Base-by-base conservation (phyloP, 2,329 filamentous ascomycete species). In the Biscogniauxia marginata region DNA sequence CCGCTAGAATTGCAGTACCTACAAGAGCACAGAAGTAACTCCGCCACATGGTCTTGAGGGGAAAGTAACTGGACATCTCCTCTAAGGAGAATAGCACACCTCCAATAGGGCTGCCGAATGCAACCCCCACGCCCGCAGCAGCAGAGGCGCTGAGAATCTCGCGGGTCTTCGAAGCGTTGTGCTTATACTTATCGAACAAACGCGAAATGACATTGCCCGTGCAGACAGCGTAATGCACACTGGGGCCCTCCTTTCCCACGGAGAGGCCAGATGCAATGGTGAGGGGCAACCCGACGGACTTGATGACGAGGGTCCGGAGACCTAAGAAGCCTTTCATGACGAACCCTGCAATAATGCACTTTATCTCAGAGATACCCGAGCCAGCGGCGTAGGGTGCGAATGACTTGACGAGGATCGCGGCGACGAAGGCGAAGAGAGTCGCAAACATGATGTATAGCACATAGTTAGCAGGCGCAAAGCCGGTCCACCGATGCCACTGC, bases 321-420 rank as follows among this genome's bases (percentile, higher is more conserved):
- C 93, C 92, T 16, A 99, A 81, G 69, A 99, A 99, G 0, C 93
- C 95, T 74, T 98, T 97, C 95, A 99, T 99, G 50, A 98, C 91
- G 71, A 99, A 99, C 3, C 95, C 95, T 4, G 93, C 95, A 69
- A 99, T 96, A 70, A 99, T 98, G 74, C 92, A 96, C 75, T 99
- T 99, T 81, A 99, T 99, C 77, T 99, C 95, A 11, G 92, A 97
- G 56, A 99, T 99, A 44, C 95, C 95, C 11, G 91, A 96, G 16
- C 95, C 95, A 30, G 95, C 95, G 9, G 95, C 95, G 71, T 99
- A 99, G 0, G 95, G 95, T 4, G 95, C 93, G 73, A 95, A 98
- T 1, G 85, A 86, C 71, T 91, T 95, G 69, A 99, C 95, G 44
- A 99, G 80, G 39, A 83, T 86, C 0, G 93, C 93, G 2, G 93